phyloP scores from a whole-genome alignment of 495 filamentous ascomycete species.

The Xylaria telfairii region DNA sequence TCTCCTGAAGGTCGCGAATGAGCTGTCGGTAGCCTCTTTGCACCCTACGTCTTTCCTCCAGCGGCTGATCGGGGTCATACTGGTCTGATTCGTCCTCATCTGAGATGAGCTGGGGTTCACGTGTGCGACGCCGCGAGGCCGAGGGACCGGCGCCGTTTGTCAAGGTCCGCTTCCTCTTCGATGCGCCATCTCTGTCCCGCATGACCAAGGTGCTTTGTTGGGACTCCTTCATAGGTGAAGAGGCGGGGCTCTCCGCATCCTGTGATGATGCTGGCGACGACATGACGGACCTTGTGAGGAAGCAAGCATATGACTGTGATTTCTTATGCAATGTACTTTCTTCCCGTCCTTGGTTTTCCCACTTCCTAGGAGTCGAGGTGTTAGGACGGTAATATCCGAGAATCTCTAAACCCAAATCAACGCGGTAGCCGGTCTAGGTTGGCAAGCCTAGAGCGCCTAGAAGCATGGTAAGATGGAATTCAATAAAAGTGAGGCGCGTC shows the following conservation, averaged over 20 bases:
- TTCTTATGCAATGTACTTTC: too few relatives aligned
- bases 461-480: background rate
- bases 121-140: slow-evolving; percentile 45
- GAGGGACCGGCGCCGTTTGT: slow-evolving; percentile 50
- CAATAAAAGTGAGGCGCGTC: slow-evolving; percentile 16
- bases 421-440: background rate
- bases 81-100: slow-evolving; percentile 53
- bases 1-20: slow-evolving; percentile 70
- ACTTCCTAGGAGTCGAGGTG: background rate
- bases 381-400: background rate
- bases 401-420: background rate
- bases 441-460: too few relatives aligned
- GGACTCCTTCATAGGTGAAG: slow-evolving; percentile 24
- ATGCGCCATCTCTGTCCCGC: slow-evolving; percentile 43
- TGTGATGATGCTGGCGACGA: slow-evolving; percentile 36
- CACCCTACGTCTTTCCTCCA: slow-evolving; percentile 74
- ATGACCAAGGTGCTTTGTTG: slow-evolving; percentile 36
- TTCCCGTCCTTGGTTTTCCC: background rate
- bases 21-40: slow-evolving; percentile 73
- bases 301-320: background rate
- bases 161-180: slow-evolving; percentile 60
- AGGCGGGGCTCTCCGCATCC: slow-evolving; percentile 22
- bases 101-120: slow-evolving; percentile 43
- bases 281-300: slow-evolving; percentile 24
- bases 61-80: slow-evolving; percentile 90